Conservation (phyloP, 2,329 filamentous ascomycete genomes). For the Aspergillus sp. region DNA sequence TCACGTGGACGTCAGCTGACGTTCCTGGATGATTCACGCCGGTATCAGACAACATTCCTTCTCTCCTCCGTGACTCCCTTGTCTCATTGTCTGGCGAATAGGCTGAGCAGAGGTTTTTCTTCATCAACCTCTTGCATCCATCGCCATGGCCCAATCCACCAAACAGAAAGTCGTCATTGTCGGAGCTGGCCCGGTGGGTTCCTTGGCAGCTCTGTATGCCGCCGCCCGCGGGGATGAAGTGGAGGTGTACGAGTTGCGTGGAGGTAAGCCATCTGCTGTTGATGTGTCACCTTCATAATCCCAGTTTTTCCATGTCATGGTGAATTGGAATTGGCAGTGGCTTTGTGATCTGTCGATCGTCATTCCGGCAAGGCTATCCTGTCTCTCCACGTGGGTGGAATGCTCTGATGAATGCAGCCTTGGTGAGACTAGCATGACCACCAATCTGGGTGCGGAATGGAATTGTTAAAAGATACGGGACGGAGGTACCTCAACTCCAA, state of each 20-base stretch:
- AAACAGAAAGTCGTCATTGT: conserved; percentile 76
- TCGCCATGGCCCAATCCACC: conserved; percentile 13
- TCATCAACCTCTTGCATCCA: neutral
- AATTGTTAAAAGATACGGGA: too few relatives aligned
- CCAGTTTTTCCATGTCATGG: neutral
- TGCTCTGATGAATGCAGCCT: too few relatives aligned
- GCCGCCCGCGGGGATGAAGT: conserved; percentile 84
- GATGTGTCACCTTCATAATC: neutral
- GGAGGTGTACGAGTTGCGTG: conserved; percentile 88
- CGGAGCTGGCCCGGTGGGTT: conserved; percentile 90
- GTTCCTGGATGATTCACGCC: too few relatives aligned
- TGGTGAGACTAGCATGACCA: too few relatives aligned
- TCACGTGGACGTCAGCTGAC: neutral
- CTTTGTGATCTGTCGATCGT: neutral
- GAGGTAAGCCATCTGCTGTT: conserved; percentile 60
- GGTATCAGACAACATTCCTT: neutral
- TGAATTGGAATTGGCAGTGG: neutral
- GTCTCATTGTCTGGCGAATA: too few relatives aligned
- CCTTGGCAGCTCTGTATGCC: conserved; percentile 88
- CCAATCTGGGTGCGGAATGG: too few relatives aligned
- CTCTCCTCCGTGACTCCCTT: neutral
- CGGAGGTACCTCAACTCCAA: too few relatives aligned
- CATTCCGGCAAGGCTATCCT: too few relatives aligned
- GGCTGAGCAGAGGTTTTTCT: too few relatives aligned
- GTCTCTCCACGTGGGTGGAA: too few relatives aligned